Percentiles rank a stretch among this genome's conserved stretches.
Conservation (phyloP, 805 yeast genomes). For the Saturnispora ahearnii region DNA sequence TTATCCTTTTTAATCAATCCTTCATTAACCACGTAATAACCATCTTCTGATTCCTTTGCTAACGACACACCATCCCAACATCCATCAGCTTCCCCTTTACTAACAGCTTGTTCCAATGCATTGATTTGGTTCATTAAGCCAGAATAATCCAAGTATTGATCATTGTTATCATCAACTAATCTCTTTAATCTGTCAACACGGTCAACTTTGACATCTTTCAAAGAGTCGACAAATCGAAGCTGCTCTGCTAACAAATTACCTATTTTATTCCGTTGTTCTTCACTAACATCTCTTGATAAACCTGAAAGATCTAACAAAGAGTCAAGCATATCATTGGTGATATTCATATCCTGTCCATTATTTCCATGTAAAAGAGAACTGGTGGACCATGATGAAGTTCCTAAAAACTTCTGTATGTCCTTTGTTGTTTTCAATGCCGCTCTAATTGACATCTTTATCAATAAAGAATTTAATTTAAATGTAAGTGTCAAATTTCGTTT, state of each 20-base stretch:
- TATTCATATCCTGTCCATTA: not conserved
- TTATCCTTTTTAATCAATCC: conserved; percentile 34
- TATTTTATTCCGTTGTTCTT: conserved; percentile 25
- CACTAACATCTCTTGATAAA: conserved; percentile 26
- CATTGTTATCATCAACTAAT: conserved; percentile 22
- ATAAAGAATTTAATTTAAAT: too few relatives aligned
- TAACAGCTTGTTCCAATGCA: conserved; percentile 15
- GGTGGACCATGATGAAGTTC: conserved; percentile 23
- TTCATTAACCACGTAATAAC: conserved; percentile 37
- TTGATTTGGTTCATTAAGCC: conserved; percentile 24
- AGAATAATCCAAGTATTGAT: conserved; percentile 22
- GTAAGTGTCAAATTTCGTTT: not conserved
- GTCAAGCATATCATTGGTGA: conserved; percentile 15
- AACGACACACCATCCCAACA: conserved; percentile 36
- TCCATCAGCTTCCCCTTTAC: conserved; percentile 34
- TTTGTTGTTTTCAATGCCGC: conserved; percentile 13
- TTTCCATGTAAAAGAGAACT: conserved; percentile 5
- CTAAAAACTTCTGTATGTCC: conserved; percentile 12
- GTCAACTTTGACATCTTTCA: conserved; percentile 27
- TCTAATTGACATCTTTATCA: conserved; percentile 12
- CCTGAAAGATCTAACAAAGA: conserved; percentile 44
- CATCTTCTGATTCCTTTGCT: conserved; percentile 28
- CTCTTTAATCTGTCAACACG: conserved; percentile 18
- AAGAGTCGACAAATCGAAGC: conserved; percentile 38
- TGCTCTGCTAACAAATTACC: conserved; percentile 35